These are phyloP conservation scores for Kappamyces sp. DNA, from an alignment of 192 early-diverging fungal genomes.

Conservation along the genomic window DNA sequence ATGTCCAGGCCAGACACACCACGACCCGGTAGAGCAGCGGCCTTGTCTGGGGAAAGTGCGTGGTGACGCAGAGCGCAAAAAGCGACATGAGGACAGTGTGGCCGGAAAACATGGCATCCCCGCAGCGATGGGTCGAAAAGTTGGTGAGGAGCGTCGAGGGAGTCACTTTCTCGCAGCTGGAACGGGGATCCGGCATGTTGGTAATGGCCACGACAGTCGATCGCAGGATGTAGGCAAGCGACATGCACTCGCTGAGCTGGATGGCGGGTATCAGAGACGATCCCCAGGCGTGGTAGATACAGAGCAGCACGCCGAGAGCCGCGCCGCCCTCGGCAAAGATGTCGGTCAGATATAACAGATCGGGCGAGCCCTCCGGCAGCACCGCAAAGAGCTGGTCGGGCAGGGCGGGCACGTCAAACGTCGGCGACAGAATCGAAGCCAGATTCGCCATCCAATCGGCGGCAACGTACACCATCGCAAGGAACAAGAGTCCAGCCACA, in stretches of 20 bases:
- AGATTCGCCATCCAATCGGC: conserved; percentile 47
- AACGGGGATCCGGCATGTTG: conserved; percentile 56
- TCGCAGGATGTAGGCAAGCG: conserved; percentile 48
- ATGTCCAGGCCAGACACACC: conserved; percentile 36
- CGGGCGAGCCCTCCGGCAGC: conserved; percentile 39
- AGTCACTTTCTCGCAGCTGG: conserved; percentile 45
- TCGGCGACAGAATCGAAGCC: conserved; percentile 50
- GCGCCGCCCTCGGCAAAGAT: conserved; percentile 54
- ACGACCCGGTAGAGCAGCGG: conserved; percentile 32
- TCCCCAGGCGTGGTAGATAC: conserved; percentile 42
- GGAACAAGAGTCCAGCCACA: conserved; percentile 1
- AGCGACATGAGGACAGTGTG: conserved; percentile 61
- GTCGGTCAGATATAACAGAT: conserved; percentile 54
- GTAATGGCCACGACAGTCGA: conserved; percentile 63
- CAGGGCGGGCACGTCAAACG: conserved; percentile 31
- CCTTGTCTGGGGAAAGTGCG: neutral
- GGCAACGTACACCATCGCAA: neutral
- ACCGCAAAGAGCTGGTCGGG: conserved; percentile 55
- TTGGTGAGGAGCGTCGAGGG: conserved; percentile 50
- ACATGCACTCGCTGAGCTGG: conserved; percentile 47
- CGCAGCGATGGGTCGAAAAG: conserved; percentile 55
- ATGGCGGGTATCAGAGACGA: conserved; percentile 45
- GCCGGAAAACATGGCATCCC: conserved; percentile 62
- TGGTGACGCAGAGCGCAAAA: conserved; percentile 52
- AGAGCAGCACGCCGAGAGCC: conserved; percentile 43